phyloP scores from a whole-genome alignment of 352 stramenopile species.

The Phytophthora vignae region DNA sequence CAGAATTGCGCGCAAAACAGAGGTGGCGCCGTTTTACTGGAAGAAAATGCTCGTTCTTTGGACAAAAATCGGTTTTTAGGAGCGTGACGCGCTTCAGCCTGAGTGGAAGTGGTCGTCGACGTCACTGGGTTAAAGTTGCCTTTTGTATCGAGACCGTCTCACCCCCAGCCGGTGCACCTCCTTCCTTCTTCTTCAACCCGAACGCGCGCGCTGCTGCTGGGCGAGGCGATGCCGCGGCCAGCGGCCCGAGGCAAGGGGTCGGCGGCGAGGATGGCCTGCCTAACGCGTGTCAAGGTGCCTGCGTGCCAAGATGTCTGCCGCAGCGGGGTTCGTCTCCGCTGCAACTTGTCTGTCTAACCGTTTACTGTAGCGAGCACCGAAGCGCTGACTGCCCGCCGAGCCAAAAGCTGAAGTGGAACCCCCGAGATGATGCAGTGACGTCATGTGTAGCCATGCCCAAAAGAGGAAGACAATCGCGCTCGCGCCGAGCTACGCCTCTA shows the following conservation, averaged over 20 bases:
- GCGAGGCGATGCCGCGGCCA: background rate
- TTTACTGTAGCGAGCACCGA: slow-evolving; percentile 3
- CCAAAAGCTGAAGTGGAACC: background rate
- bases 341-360: no score
- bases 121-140: slow-evolving; percentile 21
- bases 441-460: slow-evolving; percentile 15
- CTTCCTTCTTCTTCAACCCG: slow-evolving; percentile 11
- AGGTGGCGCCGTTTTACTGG: slow-evolving; percentile 17
- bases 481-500: no score
- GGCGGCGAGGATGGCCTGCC: background rate
- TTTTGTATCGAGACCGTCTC: slow-evolving; percentile 11
- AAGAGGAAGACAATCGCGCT: slow-evolving; percentile 5
- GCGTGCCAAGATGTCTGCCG: no score
- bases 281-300: background rate
- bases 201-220: slow-evolving; percentile 1
- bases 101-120: slow-evolving; percentile 22
- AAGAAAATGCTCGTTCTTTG: slow-evolving; percentile 3
- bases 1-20: slow-evolving; percentile 25
- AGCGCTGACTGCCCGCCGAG: slow-evolving; percentile 14
- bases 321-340: no score
- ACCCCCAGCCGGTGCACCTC: background rate
- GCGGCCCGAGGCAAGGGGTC: background rate
- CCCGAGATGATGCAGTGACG: slow-evolving; percentile 1
- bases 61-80: slow-evolving; percentile 4
- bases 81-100: slow-evolving; percentile 37